A percentile compares a stretch with the other conserved stretches of the same genome.
phyloP scores from a whole-genome alignment of 2,329 filamentous ascomycete genomes.

The Fragosphaeria purpurea region DNA sequence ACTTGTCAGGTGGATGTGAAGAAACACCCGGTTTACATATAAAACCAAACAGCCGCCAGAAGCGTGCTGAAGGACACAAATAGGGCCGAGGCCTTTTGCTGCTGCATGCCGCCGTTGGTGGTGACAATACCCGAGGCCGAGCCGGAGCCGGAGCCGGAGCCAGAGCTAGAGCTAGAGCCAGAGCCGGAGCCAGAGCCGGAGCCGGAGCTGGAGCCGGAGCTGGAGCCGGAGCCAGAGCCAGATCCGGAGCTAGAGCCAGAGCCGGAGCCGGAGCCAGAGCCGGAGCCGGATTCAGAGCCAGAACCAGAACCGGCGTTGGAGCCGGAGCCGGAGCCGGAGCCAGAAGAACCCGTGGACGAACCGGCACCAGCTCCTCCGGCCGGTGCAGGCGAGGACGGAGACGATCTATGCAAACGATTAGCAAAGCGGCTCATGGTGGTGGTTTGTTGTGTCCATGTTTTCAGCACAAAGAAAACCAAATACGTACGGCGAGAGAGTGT shows the following conservation, averaged over 20 bases:
- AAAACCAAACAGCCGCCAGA: neutral
- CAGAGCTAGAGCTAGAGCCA: neutral
- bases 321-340: neutral
- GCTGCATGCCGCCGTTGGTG: conserved; percentile 2
- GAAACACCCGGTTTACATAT: neutral
- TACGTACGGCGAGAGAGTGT: conserved; percentile 1
- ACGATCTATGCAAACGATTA: too few relatives aligned
- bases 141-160: neutral
- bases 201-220: neutral
- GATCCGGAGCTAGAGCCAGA: neutral
- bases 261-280: neutral
- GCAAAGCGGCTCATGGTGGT: too few relatives aligned
- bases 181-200: neutral
- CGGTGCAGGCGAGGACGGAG: too few relatives aligned
- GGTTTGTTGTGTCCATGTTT: too few relatives aligned
- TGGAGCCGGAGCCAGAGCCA: neutral
- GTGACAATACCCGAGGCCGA: neutral
- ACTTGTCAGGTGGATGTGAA: too few relatives aligned
- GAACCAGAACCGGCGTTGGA: neutral
- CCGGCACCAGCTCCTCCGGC: too few relatives aligned
- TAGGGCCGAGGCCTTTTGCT: neutral
- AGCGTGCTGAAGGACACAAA: neutral
- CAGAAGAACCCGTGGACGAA: neutral
- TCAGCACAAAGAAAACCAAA: neutral
- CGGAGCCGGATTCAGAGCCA: neutral